A percentile compares a stretch with the other conserved stretches of the same genome.
Conservation (phyloP, 139 green algal species). For the Deuterostichococcus epilithicus region DNA sequence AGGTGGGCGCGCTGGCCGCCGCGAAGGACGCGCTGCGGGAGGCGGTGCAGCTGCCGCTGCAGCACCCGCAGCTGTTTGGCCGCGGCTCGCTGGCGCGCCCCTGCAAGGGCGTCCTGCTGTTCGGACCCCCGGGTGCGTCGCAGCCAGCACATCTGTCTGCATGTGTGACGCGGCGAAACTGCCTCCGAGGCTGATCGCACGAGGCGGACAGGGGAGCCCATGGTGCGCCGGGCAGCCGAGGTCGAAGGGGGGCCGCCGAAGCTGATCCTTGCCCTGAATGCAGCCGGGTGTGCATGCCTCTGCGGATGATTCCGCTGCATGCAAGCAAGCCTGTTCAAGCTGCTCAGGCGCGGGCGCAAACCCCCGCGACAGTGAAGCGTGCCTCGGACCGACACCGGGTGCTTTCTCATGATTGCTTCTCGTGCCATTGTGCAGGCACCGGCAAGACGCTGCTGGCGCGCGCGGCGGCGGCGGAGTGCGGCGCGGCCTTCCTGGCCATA, state of each 20-base stretch:
- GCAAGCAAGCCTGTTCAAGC: too few relatives aligned
- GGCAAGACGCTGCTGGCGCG: slow-evolving; percentile 50
- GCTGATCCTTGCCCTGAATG: too few relatives aligned
- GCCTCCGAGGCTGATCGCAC: too few relatives aligned
- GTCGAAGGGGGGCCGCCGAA: slow-evolving; percentile 32
- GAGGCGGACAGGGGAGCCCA: slow-evolving; percentile 18
- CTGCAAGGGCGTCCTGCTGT: slow-evolving; percentile 43
- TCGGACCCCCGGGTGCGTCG: slow-evolving; percentile 36
- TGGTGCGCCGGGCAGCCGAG: slow-evolving; percentile 23
- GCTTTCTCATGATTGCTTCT: not conserved
- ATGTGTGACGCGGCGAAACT: too few relatives aligned
- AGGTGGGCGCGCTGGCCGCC: slow-evolving; percentile 36
- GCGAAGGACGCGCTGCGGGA: slow-evolving; percentile 43
- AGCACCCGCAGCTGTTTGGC: slow-evolving; percentile 41
- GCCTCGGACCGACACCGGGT: too few relatives aligned
- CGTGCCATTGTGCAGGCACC: slow-evolving; percentile 11
- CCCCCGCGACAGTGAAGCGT: too few relatives aligned
- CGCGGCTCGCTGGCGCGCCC: slow-evolving; percentile 29
- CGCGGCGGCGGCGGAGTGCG: slow-evolving; percentile 42
- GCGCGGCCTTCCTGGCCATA: slow-evolving; percentile 42
- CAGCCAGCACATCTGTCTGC: not conserved
- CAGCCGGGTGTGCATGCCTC: too few relatives aligned
- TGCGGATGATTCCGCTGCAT: too few relatives aligned
- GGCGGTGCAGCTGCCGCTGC: slow-evolving; percentile 50
- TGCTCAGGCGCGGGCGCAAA: too few relatives aligned